phyloP scores from a whole-genome alignment of 169 alveolate species.

The Plasmodium cynomolgi region DNA sequence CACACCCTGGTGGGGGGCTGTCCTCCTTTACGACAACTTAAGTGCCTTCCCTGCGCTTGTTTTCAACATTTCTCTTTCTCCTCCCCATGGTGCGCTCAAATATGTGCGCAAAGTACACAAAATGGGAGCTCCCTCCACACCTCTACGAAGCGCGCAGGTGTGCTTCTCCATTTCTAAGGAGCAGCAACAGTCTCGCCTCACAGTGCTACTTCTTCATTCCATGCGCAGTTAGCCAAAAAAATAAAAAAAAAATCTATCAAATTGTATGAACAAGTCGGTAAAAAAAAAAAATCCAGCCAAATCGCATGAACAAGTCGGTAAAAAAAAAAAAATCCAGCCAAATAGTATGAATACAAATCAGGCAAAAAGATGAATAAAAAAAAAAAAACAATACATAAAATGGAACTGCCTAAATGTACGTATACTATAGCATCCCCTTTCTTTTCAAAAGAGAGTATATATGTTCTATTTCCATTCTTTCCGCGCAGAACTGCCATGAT shows the following conservation, averaged over 20 bases:
- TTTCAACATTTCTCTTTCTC: neutral
- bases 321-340: neutral
- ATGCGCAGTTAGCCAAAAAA: neutral
- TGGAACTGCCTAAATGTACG: neutral
- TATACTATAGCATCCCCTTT: neutral
- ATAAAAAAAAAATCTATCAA: neutral
- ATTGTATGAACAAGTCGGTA: neutral
- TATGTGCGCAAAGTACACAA: neutral
- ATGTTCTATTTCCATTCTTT: neutral
- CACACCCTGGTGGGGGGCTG: neutral
- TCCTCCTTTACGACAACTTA: neutral
- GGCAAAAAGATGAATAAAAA: neutral
- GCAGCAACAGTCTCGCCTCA: neutral
- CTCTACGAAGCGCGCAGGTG: neutral
- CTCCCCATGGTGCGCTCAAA: neutral
- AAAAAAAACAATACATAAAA: neutral
- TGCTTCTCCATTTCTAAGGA: neutral
- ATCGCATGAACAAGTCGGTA: neutral
- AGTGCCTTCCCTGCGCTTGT: neutral
- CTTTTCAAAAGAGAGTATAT: neutral
- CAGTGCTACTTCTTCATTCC: neutral
- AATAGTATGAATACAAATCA: neutral
- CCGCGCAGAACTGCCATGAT: neutral
- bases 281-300: neutral
- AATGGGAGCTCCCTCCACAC: neutral